Evolutionary conservation across 2,329 filamentous ascomycete species (phyloP), one percentile per base, ranked within the genome.

Genomic region (Ophiobolus disseminans): DNA sequence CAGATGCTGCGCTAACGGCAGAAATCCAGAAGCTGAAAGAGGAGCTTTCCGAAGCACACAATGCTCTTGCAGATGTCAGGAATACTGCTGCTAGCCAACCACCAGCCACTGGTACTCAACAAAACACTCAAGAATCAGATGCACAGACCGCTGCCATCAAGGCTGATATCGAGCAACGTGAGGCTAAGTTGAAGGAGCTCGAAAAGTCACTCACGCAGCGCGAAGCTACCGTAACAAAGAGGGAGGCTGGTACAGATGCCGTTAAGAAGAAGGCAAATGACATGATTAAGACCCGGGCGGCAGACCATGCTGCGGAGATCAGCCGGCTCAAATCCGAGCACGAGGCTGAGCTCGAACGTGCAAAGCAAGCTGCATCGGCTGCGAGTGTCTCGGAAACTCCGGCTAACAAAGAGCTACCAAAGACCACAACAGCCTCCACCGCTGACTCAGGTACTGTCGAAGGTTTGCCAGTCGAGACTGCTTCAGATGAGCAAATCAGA

Each of bases 121-220:
- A 19, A 22, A 50, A 82, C 40, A 74, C 76, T 22, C 77, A 80
- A 38, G 80, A 84, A 57, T 74, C 81, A 50, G 57, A 68, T 40
- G 74, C 78, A 34, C 74, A 80, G 41, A 66, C 78, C 14, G 66
- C 65, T 13, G 54, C 63, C 20, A 60, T 75, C 17, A 71, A 70
- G 16, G 64, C 63, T 1, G 68, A 75, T 23, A 49, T 68, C 9
- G 58, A 63, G 14, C 50, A 69, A 41, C 70, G 63, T 11, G 64
- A 68, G 40, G 45, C 45, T 5, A 54, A 65, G 34, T 40, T 68
- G 7, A 53, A 60, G 14, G 50, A 56, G 19, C 55, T 79, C 23
- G 80, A 84, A 42, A 70, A 76, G 20, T 74, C 78, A 42, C 64
- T 78, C 47, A 76, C 81, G 48, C 50, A 52, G 21, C 58, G 59